Base-by-base conservation (phyloP, 1,284 basidiomycete species). In the Ceratorhiza oryzae-sativae region DNA sequence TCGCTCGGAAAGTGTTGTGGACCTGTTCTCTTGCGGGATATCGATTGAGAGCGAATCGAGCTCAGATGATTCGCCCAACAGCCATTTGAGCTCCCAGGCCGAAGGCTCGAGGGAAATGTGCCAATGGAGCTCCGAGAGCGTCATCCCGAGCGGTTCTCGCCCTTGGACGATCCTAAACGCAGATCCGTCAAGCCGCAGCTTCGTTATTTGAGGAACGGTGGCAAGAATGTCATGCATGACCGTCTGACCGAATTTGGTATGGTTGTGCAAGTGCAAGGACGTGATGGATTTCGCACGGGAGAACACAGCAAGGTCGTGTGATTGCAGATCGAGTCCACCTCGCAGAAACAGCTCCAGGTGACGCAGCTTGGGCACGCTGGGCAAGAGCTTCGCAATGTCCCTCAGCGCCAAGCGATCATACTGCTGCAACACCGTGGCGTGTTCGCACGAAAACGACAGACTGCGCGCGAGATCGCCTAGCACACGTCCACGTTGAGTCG, bases 11-110 rank as follows among this genome's bases (percentile, higher is more conserved):
- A 68, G 10, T 8, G 27, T 27, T 18, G 49, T 68, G 2, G 34
- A 27, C 25, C 23, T 68, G 51, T 68, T 55, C 20, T 55, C 49
- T 15, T 41, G 53, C 9, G 65, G 51, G 25, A 55, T 18, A 25
- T 55, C 65, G 12, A 68, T 56, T 2, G 65, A 68, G 39, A 68
- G 51, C 20, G 65, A 49, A 1, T 49, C 34, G 13, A 56, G 51
- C 30, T 55, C 25, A 5, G 65, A 68, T 1, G 51, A 68, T 15
- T 68, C 65, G 13, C 65, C 65, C 23, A 68, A 34, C 18, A 68
- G 65, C 65, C 65, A 68, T 42, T 68, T 68, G 65, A 68, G 65
- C 51, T 68, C 65, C 23, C 34, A 30, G 39, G 51, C 65, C 23
- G 65, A 68, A 27, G 65, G 65, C 10, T 68, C 51, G 23, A 68